These are phyloP conservation scores for Coemansia sp. DNA, from an alignment of 192 early-diverging fungal genomes.

Conservation along the genomic window DNA sequence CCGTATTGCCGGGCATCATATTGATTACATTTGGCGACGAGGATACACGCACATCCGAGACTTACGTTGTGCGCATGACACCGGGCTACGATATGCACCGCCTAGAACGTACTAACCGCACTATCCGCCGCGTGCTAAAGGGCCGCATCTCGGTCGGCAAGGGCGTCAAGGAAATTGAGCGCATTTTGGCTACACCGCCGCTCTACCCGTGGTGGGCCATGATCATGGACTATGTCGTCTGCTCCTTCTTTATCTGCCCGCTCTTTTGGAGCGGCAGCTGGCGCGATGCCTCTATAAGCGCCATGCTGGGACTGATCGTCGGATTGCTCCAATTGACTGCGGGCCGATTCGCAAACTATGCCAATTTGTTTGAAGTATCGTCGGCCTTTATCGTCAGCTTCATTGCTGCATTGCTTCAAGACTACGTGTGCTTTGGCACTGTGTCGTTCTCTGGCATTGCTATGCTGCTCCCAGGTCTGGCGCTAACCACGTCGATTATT, in stretches of 20 bases:
- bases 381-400: constrained; percentile 65
- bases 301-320: constrained; percentile 58
- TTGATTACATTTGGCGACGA: constrained; percentile 72
- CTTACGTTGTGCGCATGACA: constrained; percentile 65
- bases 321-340: constrained; percentile 65
- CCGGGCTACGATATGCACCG: constrained; percentile 71
- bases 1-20: constrained; percentile 72
- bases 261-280: constrained; percentile 73
- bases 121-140: constrained; percentile 67
- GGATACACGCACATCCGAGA: constrained; percentile 73
- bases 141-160: constrained; percentile 64
- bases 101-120: constrained; percentile 63
- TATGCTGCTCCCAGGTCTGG: constrained; percentile 71
- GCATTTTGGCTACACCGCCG: constrained; percentile 58
- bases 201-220: constrained; percentile 64
- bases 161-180: constrained; percentile 64
- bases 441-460: constrained; percentile 65
- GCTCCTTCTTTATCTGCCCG: constrained; percentile 62
- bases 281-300: constrained; percentile 64
- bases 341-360: constrained; percentile 61
- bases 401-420: constrained; percentile 61
- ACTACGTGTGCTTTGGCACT: constrained; percentile 65
- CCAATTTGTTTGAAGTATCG: constrained; percentile 75
- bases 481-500: constrained; percentile 81
- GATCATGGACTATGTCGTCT: constrained; percentile 58